phyloP scores from a whole-genome alignment of 768 basidiomycete species.

The Porphyrellus cyaneotinctus region DNA sequence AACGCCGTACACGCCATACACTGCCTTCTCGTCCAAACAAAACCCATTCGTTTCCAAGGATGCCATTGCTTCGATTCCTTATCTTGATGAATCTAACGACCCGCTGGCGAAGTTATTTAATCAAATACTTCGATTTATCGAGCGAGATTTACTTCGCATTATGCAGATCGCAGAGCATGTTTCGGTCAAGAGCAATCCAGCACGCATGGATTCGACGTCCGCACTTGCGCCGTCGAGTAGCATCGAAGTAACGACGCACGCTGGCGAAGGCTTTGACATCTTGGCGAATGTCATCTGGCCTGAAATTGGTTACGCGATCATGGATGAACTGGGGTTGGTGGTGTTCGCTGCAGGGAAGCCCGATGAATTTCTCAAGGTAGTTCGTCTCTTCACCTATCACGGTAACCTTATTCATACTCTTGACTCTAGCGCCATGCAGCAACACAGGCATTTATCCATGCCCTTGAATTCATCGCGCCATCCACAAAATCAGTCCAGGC shows the following conservation, averaged over 20 bases:
- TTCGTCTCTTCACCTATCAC: slow-evolving; percentile 12
- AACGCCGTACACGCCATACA: slow-evolving; percentile 52
- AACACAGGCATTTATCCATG: slow-evolving; percentile 75
- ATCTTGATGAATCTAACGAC: slow-evolving; percentile 65
- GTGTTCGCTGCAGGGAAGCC: slow-evolving; percentile 93
- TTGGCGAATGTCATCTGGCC: slow-evolving; percentile 88
- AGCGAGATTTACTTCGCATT: slow-evolving; percentile 66
- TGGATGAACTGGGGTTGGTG: slow-evolving; percentile 75
- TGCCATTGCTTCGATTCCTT: slow-evolving; percentile 36
- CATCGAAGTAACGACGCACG: slow-evolving; percentile 4
- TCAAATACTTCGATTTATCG: slow-evolving; percentile 75
- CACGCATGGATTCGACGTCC: slow-evolving; percentile 12
- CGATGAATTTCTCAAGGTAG: slow-evolving; percentile 82
- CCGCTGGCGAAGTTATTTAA: slow-evolving; percentile 77
- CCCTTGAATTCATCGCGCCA: slow-evolving; percentile 80
- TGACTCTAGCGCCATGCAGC: slow-evolving; percentile 71
- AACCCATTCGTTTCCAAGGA: slow-evolving; percentile 36
- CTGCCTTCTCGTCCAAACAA: slow-evolving; percentile 42
- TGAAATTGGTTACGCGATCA: slow-evolving; percentile 73
- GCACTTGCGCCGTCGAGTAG: neutral
- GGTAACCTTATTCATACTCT: neutral
- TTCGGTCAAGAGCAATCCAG: slow-evolving; percentile 43
- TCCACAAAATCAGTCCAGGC: slow-evolving; percentile 62
- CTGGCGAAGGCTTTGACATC: slow-evolving; percentile 62
- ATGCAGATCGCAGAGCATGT: slow-evolving; percentile 76